phyloP scores from a whole-genome alignment of 148 eudicot species.

The Camellia granthamiana region DNA sequence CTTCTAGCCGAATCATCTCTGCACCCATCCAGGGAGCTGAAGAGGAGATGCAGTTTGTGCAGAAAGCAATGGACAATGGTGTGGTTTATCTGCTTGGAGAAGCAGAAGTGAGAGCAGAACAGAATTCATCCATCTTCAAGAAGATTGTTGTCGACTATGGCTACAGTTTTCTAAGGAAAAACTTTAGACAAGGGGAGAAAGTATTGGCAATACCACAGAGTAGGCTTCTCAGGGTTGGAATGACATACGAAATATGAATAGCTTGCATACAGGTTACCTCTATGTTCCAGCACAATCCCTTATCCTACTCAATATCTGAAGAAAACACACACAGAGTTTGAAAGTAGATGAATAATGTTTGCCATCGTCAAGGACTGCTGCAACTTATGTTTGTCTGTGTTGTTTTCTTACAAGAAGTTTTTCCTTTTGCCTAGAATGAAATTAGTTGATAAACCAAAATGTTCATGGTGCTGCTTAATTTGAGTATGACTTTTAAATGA shows the following conservation, averaged over 20 bases:
- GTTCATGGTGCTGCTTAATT: too few relatives aligned
- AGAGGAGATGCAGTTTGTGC: conserved; percentile 39
- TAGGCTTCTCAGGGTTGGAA: conserved; percentile 48
- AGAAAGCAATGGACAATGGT: conserved; percentile 37
- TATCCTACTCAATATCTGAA: too few relatives aligned
- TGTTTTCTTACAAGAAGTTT: too few relatives aligned
- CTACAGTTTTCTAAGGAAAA: conserved; percentile 50
- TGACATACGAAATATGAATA: conserved; percentile 40
- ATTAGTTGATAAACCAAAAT: too few relatives aligned
- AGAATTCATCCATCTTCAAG: conserved; percentile 38
- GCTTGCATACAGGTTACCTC: too few relatives aligned
- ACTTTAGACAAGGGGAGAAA: conserved; percentile 42
- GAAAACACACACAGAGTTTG: too few relatives aligned
- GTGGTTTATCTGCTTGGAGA: conserved; percentile 53
- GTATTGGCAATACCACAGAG: conserved; percentile 36
- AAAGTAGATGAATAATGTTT: too few relatives aligned
- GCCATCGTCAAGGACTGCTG: too few relatives aligned
- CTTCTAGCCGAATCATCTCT: conserved; percentile 15
- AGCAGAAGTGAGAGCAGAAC: conserved; percentile 38
- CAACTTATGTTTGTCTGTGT: too few relatives aligned
- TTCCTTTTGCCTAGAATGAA: too few relatives aligned
- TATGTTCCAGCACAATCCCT: too few relatives aligned
- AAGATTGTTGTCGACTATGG: conserved; percentile 43
- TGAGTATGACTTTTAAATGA: too few relatives aligned
- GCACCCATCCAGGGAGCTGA: conserved; percentile 24